These are phyloP conservation scores for Lachancea quebecensis DNA, from an alignment of 805 yeast species.

Conservation along the genomic window DNA sequence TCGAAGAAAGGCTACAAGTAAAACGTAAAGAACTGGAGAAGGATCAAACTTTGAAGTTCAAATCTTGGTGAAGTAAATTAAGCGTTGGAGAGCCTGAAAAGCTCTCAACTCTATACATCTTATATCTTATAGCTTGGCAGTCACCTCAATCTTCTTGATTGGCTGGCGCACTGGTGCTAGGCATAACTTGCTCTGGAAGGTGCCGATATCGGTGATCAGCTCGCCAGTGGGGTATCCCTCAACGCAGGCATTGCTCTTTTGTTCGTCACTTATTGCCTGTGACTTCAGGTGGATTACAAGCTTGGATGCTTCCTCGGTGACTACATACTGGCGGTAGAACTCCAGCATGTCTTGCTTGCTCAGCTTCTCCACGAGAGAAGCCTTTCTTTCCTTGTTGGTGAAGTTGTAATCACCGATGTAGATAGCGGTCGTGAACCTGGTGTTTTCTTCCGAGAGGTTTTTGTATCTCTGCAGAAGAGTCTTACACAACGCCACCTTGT, in stretches of 20 bases:
- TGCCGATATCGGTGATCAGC: slow-evolving; percentile 39
- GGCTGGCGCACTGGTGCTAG: slow-evolving; percentile 63
- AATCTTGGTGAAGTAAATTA: background rate
- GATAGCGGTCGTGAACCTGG: slow-evolving; percentile 58
- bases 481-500: slow-evolving; percentile 59
- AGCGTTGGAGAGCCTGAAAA: background rate
- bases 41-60: background rate
- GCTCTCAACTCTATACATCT: background rate
- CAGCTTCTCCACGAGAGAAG: slow-evolving; percentile 45
- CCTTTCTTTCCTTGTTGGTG: slow-evolving; percentile 48
- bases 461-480: slow-evolving; percentile 65
- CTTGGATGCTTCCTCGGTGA: slow-evolving; percentile 33
- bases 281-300: slow-evolving; percentile 61
- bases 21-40: background rate
- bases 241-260: slow-evolving; percentile 16
- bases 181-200: slow-evolving; percentile 48
- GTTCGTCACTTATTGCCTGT: slow-evolving; percentile 23
- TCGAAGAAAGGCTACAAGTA: slow-evolving; percentile 34
- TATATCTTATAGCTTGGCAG: slow-evolving; percentile 10
- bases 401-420: slow-evolving; percentile 77
- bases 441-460: slow-evolving; percentile 71
- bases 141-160: slow-evolving; percentile 25
- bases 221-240: slow-evolving; percentile 44
- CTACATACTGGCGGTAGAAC: slow-evolving; percentile 44
- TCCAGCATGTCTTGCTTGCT: slow-evolving; percentile 50